phyloP scores from a whole-genome alignment of 2,329 filamentous ascomycete genomes.

The Tolypocladium tundrense region DNA sequence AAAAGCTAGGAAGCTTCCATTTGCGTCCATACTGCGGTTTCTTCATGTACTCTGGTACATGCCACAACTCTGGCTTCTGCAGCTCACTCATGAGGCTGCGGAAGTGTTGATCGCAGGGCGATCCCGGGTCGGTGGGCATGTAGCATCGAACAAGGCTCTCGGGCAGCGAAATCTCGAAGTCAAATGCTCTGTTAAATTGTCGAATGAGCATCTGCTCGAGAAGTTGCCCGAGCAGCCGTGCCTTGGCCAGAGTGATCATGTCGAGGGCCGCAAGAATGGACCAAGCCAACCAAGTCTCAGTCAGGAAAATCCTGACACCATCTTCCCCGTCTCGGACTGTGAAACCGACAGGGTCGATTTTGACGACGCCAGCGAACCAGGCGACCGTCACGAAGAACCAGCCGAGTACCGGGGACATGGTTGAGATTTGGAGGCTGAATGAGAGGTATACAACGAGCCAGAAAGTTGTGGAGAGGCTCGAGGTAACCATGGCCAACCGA shows the following conservation, averaged over 20 bases:
- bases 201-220: not conserved
- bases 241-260: not conserved
- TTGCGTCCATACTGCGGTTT: not conserved
- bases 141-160: slow-evolving; percentile 2
- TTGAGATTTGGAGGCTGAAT: not conserved
- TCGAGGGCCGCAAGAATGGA: not conserved
- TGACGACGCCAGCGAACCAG: not conserved
- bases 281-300: not conserved
- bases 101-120: not conserved
- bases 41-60: not conserved
- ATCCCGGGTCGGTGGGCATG: not conserved
- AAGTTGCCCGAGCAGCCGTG: not conserved
- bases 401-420: not conserved
- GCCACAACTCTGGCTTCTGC: not conserved
- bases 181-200: not conserved
- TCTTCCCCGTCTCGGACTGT: not conserved
- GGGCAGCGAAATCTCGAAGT: slow-evolving; percentile 1
- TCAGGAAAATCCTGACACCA: not conserved
- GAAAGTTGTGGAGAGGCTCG: not conserved
- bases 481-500: not conserved
- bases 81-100: not conserved
- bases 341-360: not conserved
- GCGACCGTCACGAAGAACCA: not conserved
- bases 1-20: not conserved
- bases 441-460: not conserved